These are phyloP conservation scores for Fusarium pseudonygamai DNA, from an alignment of 2,329 filamentous ascomycete genomes.

Conservation along the genomic window DNA sequence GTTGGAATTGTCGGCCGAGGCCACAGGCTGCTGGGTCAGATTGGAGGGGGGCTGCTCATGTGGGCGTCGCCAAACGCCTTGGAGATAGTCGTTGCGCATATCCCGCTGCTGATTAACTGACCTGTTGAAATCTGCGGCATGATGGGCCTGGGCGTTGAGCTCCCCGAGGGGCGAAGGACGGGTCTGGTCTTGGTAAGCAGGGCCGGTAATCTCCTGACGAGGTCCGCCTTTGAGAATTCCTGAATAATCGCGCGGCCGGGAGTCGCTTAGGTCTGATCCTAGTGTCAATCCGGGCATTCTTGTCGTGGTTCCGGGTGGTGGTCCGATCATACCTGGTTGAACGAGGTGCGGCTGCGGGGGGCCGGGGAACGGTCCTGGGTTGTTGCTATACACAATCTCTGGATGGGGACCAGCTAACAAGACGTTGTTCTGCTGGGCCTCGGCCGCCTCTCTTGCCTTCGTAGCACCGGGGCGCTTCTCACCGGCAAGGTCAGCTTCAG, in stretches of 20 bases:
- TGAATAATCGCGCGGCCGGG: conserved; percentile 82
- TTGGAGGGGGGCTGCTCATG: conserved; percentile 76
- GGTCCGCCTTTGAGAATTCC: conserved; percentile 80
- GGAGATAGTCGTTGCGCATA: conserved; percentile 81
- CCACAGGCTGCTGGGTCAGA: conserved; percentile 59
- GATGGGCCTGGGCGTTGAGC: conserved; percentile 84
- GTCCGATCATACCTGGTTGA: conserved; percentile 76
- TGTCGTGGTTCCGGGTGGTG: conserved; percentile 69
- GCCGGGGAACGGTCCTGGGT: conserved; percentile 70
- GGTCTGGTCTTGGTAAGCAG: conserved; percentile 87
- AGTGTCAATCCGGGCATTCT: conserved; percentile 87
- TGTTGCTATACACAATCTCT: conserved; percentile 89
- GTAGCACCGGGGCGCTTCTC: conserved; percentile 95
- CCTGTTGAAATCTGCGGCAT: conserved; percentile 92
- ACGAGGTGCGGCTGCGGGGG: conserved; percentile 74
- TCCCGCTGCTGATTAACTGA: conserved; percentile 81
- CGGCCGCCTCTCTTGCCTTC: conserved; percentile 85
- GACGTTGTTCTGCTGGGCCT: conserved; percentile 67
- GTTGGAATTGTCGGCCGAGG: conserved; percentile 53
- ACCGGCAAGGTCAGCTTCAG: conserved; percentile 92
- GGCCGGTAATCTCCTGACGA: conserved; percentile 88
- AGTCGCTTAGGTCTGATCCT: conserved; percentile 79
- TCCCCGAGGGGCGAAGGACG: conserved; percentile 80
- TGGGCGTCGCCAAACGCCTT: conserved; percentile 82
- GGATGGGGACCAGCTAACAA: conserved; percentile 75